These are phyloP conservation scores for Astrocystis sublimbata DNA, from an alignment of 495 filamentous ascomycete species.

Conservation along the genomic window DNA sequence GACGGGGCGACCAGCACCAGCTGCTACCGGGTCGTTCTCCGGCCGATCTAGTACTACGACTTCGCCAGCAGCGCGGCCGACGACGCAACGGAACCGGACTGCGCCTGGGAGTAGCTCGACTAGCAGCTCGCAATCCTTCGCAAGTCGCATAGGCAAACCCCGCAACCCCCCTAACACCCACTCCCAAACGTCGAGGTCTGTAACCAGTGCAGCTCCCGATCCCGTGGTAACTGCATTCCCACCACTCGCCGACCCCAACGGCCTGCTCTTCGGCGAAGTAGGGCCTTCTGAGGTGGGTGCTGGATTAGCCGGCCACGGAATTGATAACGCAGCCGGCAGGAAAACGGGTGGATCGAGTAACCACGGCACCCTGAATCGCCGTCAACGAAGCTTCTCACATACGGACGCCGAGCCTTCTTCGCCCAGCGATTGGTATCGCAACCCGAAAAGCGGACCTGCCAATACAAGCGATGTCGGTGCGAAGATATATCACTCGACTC, in stretches of 20 bases:
- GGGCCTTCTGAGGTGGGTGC: slow-evolving; percentile 43
- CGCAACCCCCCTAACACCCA: slow-evolving; percentile 40
- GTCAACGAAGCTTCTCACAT: slow-evolving; percentile 47
- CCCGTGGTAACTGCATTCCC: slow-evolving; percentile 27
- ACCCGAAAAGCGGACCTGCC: slow-evolving; percentile 30
- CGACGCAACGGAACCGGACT: slow-evolving; percentile 44
- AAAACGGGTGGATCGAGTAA: slow-evolving; percentile 52
- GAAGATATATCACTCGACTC: slow-evolving; percentile 32
- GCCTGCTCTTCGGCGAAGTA: slow-evolving; percentile 57
- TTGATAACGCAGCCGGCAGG: slow-evolving; percentile 40
- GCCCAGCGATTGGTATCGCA: slow-evolving; percentile 57
- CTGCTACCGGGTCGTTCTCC: slow-evolving; percentile 36
- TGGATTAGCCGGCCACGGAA: slow-evolving; percentile 50
- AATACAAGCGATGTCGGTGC: slow-evolving; percentile 33
- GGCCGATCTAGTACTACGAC: slow-evolving; percentile 24
- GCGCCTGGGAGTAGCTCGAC: slow-evolving; percentile 46
- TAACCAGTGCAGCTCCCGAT: slow-evolving; percentile 42
- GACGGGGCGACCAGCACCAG: slow-evolving; percentile 35
- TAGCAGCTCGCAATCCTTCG: slow-evolving; percentile 53
- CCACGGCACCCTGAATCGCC: slow-evolving; percentile 32
- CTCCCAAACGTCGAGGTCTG: slow-evolving; percentile 47
- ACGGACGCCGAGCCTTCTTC: slow-evolving; percentile 51
- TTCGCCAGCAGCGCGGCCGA: slow-evolving; percentile 30
- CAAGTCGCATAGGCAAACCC: slow-evolving; percentile 52
- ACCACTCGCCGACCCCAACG: slow-evolving; percentile 26